Evolutionary conservation across 2,329 filamentous ascomycete genomes (phyloP).

Genomic region (Sporothrix brasiliensis): DNA sequence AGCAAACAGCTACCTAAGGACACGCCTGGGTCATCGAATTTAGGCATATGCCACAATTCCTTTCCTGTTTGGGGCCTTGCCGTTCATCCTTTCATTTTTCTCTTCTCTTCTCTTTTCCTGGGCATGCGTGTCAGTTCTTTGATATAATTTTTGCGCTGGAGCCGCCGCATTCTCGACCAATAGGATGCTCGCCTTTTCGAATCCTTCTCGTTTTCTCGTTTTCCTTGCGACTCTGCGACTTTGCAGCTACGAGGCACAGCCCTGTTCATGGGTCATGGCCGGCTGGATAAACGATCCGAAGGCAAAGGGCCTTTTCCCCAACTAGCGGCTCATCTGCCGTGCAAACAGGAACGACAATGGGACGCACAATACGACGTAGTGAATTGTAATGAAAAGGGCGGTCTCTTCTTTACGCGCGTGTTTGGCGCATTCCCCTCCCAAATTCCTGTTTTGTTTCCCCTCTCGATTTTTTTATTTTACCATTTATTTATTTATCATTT

Average conservation of each 20-base stretch:
- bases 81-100: not conserved
- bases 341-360: too few relatives aligned
- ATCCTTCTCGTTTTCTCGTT: not conserved
- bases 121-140: not conserved
- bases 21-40: not conserved
- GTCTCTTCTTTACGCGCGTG: not conserved
- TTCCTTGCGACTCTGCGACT: not conserved
- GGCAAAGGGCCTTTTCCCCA: not conserved
- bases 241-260: not conserved
- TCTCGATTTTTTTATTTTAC: not conserved
- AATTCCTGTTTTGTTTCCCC: conserved; percentile 14
- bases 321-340: conserved; percentile 1
- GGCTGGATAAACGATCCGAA: not conserved
- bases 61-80: not conserved
- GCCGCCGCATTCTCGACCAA: conserved; percentile 3
- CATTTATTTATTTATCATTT: not conserved
- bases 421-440: not conserved
- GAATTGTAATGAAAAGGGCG: not conserved
- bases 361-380: too few relatives aligned
- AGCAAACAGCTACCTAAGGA: conserved; percentile 14
- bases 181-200: conserved; percentile 3
- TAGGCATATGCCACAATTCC: not conserved
- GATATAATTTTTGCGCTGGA: conserved; percentile 9
- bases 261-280: not conserved
- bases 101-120: too few relatives aligned